These are phyloP conservation scores for Stachybotrys chlorohalonatus DNA, from an alignment of 2,329 filamentous ascomycete species.

Conservation along the genomic window DNA sequence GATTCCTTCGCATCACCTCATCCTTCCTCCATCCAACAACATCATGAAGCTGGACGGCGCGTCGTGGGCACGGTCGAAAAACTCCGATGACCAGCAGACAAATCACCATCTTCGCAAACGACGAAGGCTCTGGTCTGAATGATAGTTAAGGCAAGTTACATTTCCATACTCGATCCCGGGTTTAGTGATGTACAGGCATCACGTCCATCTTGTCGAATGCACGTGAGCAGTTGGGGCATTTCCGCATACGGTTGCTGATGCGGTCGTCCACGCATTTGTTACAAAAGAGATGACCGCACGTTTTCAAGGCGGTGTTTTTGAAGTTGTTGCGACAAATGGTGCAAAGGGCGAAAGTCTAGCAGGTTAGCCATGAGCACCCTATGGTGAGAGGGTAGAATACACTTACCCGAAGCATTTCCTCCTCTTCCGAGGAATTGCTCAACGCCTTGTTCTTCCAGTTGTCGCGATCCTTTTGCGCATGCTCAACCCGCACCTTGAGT, in stretches of 20 bases:
- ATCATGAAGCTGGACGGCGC: not conserved
- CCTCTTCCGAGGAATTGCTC: conserved; percentile 72
- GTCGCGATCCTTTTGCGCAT: conserved; percentile 74
- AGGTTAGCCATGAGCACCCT: conserved; percentile 10
- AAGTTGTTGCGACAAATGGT: conserved; percentile 88
- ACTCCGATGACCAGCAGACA: too few relatives aligned
- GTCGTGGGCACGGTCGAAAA: too few relatives aligned
- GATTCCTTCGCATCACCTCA: not conserved
- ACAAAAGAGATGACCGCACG: conserved; percentile 93
- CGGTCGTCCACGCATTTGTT: conserved; percentile 82
- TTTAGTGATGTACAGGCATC: conserved; percentile 57
- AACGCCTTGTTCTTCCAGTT: conserved; percentile 76
- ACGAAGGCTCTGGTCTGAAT: not conserved
- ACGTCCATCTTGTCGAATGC: conserved; percentile 87
- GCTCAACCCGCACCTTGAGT: conserved; percentile 66
- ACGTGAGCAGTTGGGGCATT: conserved; percentile 89
- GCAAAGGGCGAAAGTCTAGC: conserved; percentile 51
- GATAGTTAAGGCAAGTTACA: not conserved
- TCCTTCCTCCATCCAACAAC: not conserved
- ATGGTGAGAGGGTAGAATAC: not conserved
- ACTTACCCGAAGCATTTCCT: conserved; percentile 79
- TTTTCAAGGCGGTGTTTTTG: conserved; percentile 89
- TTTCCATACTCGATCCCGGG: not conserved
- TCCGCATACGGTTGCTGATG: conserved; percentile 80
- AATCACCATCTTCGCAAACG: too few relatives aligned